Base-by-base conservation (phyloP, 306 rosid species). In the Cercis canadensis region DNA sequence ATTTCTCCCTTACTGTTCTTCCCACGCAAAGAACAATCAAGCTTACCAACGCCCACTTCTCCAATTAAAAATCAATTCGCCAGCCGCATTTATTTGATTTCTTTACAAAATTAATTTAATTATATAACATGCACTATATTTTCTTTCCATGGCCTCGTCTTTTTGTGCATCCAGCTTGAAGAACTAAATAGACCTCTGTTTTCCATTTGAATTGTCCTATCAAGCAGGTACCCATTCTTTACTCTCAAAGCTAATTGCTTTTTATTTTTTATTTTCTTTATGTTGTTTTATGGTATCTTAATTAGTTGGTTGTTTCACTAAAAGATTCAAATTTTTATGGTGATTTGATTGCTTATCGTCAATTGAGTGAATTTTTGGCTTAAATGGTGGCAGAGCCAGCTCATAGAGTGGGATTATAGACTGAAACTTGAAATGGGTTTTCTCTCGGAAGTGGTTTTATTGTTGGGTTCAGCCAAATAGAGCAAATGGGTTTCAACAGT, bases 401-500 rank as follows among this genome's bases (percentile, higher is more conserved):
- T 31, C 62, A 39, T 17, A 9, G 31, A 6, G 5, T 39, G 45
- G 15, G 43, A 29, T 50, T 12, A 18, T 36, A 31, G 72, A 43
- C 69, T 57, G 66, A 61, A 50, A 32, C 65, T 69, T 50, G 46
- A 62, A 4, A 62, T 68, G 51, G 63, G 67, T 36, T 73, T 56
- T 54, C 17, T 62, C 62, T 34, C 2, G 21, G 50, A 14, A 17
- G 41, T 50, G 31, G 16, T 29, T 19, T 31, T 16, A 33, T 46
- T 14, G 19, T 14, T 45, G 56, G 55, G 7, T 33, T 46, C n/a
- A 54, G 44, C 6, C 11, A 43, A 63, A 41, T 11, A n/a, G 55
- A 34, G 16, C 51, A 12, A 7, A 43, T 4, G 13, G 49, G 13
- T 34, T 62, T 21, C 24, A 45, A 31, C 37, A 8, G 69, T 64